Percentiles rank a stretch among this genome's conserved stretches.
Evolutionary conservation across 1,284 basidiomycete genomes (phyloP).

Genomic region (Cutaneotrichosporon sp.): DNA sequence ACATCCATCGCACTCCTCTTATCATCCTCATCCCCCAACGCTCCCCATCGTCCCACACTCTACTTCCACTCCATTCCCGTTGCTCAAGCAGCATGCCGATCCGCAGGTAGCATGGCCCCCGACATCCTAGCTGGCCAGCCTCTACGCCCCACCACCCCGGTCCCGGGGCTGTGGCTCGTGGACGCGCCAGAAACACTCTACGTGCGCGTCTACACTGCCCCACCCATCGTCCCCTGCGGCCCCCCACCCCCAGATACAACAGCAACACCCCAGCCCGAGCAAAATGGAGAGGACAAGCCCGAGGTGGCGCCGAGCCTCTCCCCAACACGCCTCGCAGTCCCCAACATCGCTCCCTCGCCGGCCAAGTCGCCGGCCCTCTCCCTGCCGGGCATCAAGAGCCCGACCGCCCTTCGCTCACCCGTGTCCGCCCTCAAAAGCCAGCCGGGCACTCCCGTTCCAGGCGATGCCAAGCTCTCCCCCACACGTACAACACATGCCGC

Average conservation of each 20-base stretch:
- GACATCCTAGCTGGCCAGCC: constrained; percentile 25
- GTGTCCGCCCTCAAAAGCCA: not conserved
- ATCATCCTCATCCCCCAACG: not conserved
- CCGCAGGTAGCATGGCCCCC: constrained; percentile 5
- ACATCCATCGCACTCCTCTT: not conserved
- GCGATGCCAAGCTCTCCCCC: not conserved
- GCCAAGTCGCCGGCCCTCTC: not conserved
- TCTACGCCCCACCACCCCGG: constrained; percentile 24
- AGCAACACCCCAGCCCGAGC: not conserved
- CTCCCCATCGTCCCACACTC: not conserved
- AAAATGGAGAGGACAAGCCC: not conserved
- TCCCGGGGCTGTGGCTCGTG: constrained; percentile 37
- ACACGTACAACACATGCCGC: too few species aligned
- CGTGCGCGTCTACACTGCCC: constrained; percentile 20
- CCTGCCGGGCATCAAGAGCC: not conserved
- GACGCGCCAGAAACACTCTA: constrained; percentile 29
- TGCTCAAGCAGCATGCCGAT: not conserved
- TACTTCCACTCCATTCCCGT: not conserved
- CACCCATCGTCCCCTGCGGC: not conserved
- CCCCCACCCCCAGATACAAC: not conserved
- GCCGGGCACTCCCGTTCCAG: not conserved
- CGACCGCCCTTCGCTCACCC: not conserved
- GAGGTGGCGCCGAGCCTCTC: not conserved
- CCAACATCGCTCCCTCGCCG: not conserved
- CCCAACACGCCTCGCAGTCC: constrained; percentile 8